These are phyloP conservation scores for Macrocybe gigantea DNA, from an alignment of 768 basidiomycete species.

Conservation along the genomic window DNA sequence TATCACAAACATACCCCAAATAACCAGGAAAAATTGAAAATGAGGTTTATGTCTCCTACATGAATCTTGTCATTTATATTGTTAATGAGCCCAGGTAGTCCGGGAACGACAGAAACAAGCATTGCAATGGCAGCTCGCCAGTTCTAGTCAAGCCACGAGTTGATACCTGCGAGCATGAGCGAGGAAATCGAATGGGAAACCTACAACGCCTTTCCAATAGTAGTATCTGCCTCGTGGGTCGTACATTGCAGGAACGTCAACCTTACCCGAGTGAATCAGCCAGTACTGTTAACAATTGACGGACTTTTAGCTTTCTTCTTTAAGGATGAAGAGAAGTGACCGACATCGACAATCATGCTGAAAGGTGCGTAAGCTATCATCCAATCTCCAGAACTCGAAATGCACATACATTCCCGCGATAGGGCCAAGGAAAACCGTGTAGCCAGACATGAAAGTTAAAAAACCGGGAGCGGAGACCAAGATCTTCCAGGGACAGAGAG, in stretches of 20 bases:
- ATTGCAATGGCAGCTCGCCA: slow-evolving; percentile 74
- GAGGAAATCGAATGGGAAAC: slow-evolving; percentile 17
- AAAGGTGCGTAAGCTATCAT: not conserved
- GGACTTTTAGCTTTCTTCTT: not conserved
- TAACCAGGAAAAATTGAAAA: slow-evolving; percentile 74
- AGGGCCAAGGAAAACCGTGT: slow-evolving; percentile 83
- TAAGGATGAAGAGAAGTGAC: slow-evolving; percentile 6
- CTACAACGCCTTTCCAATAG: slow-evolving; percentile 70
- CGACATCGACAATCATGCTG: slow-evolving; percentile 44
- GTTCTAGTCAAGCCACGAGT: slow-evolving; percentile 42
- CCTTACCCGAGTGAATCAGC: slow-evolving; percentile 63
- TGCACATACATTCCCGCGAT: slow-evolving; percentile 67
- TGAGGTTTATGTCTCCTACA: slow-evolving; percentile 48
- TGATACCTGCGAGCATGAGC: not conserved
- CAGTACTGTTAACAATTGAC: slow-evolving; percentile 49
- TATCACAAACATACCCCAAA: slow-evolving; percentile 52
- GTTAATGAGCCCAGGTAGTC: slow-evolving; percentile 71
- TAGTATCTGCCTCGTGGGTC: slow-evolving; percentile 71
- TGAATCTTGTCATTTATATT: slow-evolving; percentile 62
- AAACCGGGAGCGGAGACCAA: slow-evolving; percentile 62
- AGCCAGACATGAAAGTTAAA: slow-evolving; percentile 75
- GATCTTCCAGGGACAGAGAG: slow-evolving; percentile 84
- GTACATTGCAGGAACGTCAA: slow-evolving; percentile 85
- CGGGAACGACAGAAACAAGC: slow-evolving; percentile 61
- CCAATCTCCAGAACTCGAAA: not conserved